Conservation (phyloP, 495 filamentous ascomycete genomes). For the Rhizodiscina lignyota region DNA sequence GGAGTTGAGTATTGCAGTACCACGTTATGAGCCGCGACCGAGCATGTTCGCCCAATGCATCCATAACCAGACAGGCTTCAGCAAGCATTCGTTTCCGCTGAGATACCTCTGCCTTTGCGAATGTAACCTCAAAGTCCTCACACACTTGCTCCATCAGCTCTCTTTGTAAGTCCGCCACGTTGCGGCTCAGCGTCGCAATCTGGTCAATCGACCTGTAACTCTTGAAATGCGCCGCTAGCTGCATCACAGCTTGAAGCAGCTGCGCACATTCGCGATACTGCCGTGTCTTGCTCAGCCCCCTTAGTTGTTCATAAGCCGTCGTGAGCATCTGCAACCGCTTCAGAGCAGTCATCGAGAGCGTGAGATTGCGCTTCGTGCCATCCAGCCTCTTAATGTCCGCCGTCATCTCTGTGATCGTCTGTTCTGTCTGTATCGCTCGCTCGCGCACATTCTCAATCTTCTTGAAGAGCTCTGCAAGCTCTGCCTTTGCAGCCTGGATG, state of each 20-base stretch:
- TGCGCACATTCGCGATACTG: conserved; percentile 96
- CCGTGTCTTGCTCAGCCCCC: conserved; percentile 61
- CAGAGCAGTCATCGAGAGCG: conserved; percentile 92
- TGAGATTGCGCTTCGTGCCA: conserved; percentile 89
- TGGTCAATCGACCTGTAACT: conserved; percentile 95
- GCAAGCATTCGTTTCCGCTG: conserved; percentile 52
- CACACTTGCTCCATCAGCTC: conserved; percentile 93
- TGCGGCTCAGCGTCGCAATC: conserved; percentile 83
- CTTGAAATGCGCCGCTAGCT: conserved; percentile 98
- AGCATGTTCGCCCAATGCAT: conserved; percentile 84
- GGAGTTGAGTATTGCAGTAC: conserved; percentile 95
- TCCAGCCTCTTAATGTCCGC: conserved; percentile 97
- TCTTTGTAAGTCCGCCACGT: conserved; percentile 85
- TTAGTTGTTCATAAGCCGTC: conserved; percentile 91
- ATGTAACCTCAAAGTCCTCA: conserved; percentile 92
- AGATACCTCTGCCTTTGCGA: conserved; percentile 74
- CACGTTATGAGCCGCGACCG: conserved; percentile 70
- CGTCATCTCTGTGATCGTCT: conserved; percentile 95
- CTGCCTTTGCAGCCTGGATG: conserved; percentile 77
- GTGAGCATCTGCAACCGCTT: conserved; percentile 98
- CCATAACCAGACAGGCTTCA: conserved; percentile 87
- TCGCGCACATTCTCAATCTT: conserved; percentile 91
- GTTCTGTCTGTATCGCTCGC: conserved; percentile 80
- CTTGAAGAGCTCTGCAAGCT: conserved; percentile 77
- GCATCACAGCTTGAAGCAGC: conserved; percentile 84